Evolutionary conservation across 2,329 filamentous ascomycete species (phyloP), one percentile per base, ranked within the genome.

Genomic region (Talaromyces sp.): DNA sequence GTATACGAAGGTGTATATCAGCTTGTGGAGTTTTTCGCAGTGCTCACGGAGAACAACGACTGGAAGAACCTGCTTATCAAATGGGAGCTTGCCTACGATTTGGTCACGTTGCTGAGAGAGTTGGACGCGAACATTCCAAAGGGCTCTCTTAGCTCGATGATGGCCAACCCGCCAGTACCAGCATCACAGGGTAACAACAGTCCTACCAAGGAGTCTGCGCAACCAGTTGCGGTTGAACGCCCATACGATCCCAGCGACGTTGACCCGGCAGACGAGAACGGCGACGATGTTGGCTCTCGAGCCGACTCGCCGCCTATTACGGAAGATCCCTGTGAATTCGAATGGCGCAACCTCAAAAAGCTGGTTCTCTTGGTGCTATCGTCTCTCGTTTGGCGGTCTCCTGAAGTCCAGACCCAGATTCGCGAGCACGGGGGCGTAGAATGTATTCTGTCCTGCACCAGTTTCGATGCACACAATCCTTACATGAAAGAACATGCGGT

Each of bases 1-100:
- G 93, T 96, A 61, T 96, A 96, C 73, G 93, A 98, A 70, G 93
- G 93, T 0, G 86, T 98, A 1, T 91, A 93, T 56, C 93, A 97
- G 73, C 96, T 96, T 70, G 85, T 98, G 1, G 93, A 97, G 68
- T 96, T 98, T 72, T 89, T 97, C 58, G 91, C 89, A 17, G 93
- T 95, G 0, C 85, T 96, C 29, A 92, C 91, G 0, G 93, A 96
- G 70, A 89, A 93, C 68, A 83, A 88, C 50, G 88, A 91, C 56
- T 91, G 91, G 80, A 90, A 96, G 64, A 84, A 86, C 49, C 88
- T 96, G 64, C 83, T 98, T 43, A 90, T 96, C 55, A 89, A 96
- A 65, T 98, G 93, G 90, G 91, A 97, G 72, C 87, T 92, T 43
- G 87, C 91, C 1, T 93, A 92, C 69, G 93, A 98, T 72, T 84